A percentile compares a stretch with the other conserved stretches of the same genome.
Evolutionary conservation across 768 basidiomycete genomes (phyloP).

Genomic region (Rhizopogon rudus): DNA sequence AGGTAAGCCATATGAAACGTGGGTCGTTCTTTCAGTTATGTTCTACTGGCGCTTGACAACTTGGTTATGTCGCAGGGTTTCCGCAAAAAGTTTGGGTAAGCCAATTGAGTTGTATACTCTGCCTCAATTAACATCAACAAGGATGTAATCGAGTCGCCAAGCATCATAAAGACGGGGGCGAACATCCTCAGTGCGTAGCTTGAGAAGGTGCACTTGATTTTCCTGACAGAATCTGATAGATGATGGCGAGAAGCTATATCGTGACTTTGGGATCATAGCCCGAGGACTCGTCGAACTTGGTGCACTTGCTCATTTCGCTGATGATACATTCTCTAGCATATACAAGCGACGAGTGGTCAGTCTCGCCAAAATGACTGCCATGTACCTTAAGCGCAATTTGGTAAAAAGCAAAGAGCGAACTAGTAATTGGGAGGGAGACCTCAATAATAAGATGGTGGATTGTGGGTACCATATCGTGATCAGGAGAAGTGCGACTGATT

Average conservation of each 20-base stretch:
- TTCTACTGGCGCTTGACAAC: neutral
- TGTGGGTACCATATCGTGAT: constrained; percentile 22
- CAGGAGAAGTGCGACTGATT: neutral
- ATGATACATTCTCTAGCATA: constrained; percentile 26
- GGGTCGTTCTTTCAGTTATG: constrained; percentile 4
- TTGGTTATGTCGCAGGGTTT: constrained; percentile 28
- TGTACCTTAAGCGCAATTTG: constrained; percentile 34
- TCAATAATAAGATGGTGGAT: constrained; percentile 33
- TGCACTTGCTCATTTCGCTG: constrained; percentile 35
- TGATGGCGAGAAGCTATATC: constrained; percentile 44
- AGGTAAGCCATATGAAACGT: constrained; percentile 46
- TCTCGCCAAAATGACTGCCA: constrained; percentile 38
- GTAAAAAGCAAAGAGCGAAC: constrained; percentile 42
- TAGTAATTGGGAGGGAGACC: constrained; percentile 40
- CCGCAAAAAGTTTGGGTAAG: constrained; percentile 37
- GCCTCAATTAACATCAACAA: constrained; percentile 11
- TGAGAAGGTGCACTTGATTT: neutral
- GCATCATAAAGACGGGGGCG: constrained; percentile 40
- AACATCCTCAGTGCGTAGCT: constrained; percentile 40
- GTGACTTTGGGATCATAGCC: constrained; percentile 40
- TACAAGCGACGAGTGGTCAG: constrained; percentile 37
- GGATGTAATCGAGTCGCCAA: constrained; percentile 40
- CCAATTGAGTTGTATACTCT: neutral
- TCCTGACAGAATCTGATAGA: constrained; percentile 21
- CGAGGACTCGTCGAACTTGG: constrained; percentile 43